Percentiles rank a stretch among this genome's conserved stretches.
Conservation (phyloP, 352 stramenopile species). For the Globisporangium viniferum region DNA sequence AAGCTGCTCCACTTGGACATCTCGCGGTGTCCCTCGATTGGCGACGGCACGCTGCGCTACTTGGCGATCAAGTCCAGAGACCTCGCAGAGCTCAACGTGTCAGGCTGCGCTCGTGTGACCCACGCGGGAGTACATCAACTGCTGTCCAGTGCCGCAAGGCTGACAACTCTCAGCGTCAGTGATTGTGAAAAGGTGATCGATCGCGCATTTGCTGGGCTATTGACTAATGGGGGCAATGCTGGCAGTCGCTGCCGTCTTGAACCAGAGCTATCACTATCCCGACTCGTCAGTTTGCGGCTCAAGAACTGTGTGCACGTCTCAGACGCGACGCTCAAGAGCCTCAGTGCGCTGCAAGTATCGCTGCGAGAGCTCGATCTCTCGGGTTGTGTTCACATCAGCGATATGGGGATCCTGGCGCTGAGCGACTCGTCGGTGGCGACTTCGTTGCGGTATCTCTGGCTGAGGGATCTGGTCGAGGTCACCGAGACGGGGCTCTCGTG, state of each 20-base stretch:
- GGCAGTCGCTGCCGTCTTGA: not conserved
- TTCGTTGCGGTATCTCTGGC: slow-evolving; percentile 60
- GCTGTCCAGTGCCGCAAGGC: slow-evolving; percentile 19
- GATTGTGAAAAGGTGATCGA: slow-evolving; percentile 41
- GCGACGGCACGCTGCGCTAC: slow-evolving; percentile 31
- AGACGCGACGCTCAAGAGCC: slow-evolving; percentile 33
- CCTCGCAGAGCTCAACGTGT: slow-evolving; percentile 24
- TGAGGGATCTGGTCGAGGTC: slow-evolving; percentile 61
- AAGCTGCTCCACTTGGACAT: slow-evolving; percentile 51
- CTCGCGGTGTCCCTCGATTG: slow-evolving; percentile 42
- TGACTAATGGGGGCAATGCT: not conserved
- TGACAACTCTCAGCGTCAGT: slow-evolving; percentile 28
- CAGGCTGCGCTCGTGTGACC: slow-evolving; percentile 29
- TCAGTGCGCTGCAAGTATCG: slow-evolving; percentile 46
- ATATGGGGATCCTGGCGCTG: slow-evolving; percentile 78
- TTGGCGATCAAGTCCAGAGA: slow-evolving; percentile 21
- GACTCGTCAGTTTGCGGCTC: slow-evolving; percentile 40
- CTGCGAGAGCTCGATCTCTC: slow-evolving; percentile 80
- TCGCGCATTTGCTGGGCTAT: slow-evolving; percentile 21
- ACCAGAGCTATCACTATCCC: slow-evolving; percentile 8
- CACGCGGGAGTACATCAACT: slow-evolving; percentile 23
- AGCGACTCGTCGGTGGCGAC: slow-evolving; percentile 33
- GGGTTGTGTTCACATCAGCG: slow-evolving; percentile 66
- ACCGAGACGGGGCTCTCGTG: slow-evolving; percentile 80
- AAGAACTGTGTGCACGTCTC: slow-evolving; percentile 38